Evolutionary conservation across 192 early-diverging fungal species (phyloP).

Genomic region (Rhizoclosmatium globosum): DNA sequence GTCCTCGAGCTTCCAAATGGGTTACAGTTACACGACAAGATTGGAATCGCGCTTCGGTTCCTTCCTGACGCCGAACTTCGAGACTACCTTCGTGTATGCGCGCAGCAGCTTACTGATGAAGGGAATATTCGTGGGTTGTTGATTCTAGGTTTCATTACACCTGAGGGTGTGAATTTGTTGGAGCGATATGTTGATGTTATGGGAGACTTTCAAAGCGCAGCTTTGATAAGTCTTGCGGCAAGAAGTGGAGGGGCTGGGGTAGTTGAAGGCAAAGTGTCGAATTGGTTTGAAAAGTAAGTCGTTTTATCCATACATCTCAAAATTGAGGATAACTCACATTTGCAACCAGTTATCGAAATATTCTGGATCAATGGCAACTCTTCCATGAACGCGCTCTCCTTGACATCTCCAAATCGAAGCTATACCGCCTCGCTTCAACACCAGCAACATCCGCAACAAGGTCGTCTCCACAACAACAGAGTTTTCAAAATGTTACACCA

Average conservation of each 20-base stretch:
- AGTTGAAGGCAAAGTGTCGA: conserved; percentile 20
- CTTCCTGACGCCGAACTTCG: conserved; percentile 81
- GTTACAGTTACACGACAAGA: conserved; percentile 78
- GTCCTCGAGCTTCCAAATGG: conserved; percentile 73
- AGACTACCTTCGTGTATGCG: conserved; percentile 64
- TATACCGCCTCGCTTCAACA: neutral
- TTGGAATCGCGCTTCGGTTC: conserved; percentile 87
- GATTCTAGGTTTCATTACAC: conserved; percentile 77
- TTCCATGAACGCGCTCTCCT: conserved; percentile 87
- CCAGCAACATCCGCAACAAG: conserved; percentile 8
- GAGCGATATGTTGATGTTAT: conserved; percentile 83
- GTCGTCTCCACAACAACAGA: neutral
- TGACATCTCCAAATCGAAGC: conserved; percentile 85
- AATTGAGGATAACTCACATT: neutral
- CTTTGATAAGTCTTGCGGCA: conserved; percentile 54
- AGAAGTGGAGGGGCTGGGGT: neutral
- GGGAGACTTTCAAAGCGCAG: conserved; percentile 91
- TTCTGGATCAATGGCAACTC: conserved; percentile 90
- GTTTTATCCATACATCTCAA: neutral
- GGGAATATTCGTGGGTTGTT: conserved; percentile 87
- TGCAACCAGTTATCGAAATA: conserved; percentile 72
- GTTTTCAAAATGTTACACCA: conserved; percentile 29
- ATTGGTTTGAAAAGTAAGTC: conserved; percentile 76
- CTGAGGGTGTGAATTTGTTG: conserved; percentile 73
- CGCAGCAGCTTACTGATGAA: conserved; percentile 57